Base-by-base conservation (phyloP, 805 yeast species). In the Starmerella riodocensis region DNA sequence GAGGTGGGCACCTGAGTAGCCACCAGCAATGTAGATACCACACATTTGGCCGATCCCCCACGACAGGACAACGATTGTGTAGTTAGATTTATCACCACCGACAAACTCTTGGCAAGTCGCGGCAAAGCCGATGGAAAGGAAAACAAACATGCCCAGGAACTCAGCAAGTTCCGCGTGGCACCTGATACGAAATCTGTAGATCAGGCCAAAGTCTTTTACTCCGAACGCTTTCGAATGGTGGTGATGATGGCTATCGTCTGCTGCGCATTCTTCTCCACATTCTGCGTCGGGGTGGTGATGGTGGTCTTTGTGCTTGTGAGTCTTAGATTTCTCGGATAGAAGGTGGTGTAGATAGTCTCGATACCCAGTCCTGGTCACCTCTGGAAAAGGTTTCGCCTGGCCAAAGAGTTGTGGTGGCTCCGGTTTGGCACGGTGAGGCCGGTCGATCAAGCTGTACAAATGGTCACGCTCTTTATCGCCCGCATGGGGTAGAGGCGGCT, bases 1-100 rank as follows among this genome's bases (percentile, higher is more conserved):
- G 43, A 71, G 52, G 53, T 71, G 76, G n/a, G 71, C 76, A 51
- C 74, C 76, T 28, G 74, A 69, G 38, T 70, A 59, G 47, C 76
- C 76, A 43, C 74, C 74, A 29, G 73, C 62, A 6, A 63, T 58
- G 38, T 62, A 59, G 49, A 67, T 69, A 35, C 75, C 76, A 51
- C 70, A 52, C 50, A 68, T 66, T 28, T 67, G 73, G 1, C 71
- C 76, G 27, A 69, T 58, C 32, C 72, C 76, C 75, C 75, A 71
- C n/a, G 66, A 61, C 29, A 70, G 49, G 3, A 67, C 66, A 37
- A 69, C 55, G 16, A 64, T 59, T 33, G 62, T 62, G 41, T 61
- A 65, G 36, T 60, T 59, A 48, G 73, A 73, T 6, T 48, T 40
- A 18, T 57, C 62, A 3, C 53, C 56, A 9, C 70, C 67, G 4